phyloP scores from a whole-genome alignment of 306 rosid genomes.

The Luffa aegyptiaca region DNA sequence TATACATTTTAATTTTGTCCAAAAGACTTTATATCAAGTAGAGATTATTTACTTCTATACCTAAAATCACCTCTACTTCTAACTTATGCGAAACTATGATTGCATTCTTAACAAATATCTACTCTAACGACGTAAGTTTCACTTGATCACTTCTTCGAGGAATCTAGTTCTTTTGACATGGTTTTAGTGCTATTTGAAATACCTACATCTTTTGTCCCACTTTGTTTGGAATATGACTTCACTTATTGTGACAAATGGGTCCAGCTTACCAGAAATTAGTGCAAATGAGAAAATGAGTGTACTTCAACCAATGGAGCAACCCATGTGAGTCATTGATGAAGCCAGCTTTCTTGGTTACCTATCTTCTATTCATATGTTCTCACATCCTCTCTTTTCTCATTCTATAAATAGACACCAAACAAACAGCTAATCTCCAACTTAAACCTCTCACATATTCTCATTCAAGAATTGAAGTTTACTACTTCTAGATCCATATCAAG shows the following conservation, averaged over 20 bases:
- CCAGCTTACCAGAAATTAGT: not conserved
- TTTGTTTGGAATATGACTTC: not conserved
- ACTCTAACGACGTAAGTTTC: not conserved
- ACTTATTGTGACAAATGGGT: not conserved
- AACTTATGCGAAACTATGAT: not conserved
- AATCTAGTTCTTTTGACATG: not conserved
- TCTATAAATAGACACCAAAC: not conserved
- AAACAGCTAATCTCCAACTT: not conserved
- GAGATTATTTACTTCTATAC: no score
- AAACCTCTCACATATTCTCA: not conserved
- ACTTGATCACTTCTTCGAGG: not conserved
- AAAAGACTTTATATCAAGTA: no score
- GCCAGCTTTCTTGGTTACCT: not conserved
- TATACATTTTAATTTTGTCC: no score
- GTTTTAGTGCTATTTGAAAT: not conserved
- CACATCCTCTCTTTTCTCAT: not conserved
- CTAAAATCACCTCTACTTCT: not conserved
- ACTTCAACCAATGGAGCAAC: not conserved
- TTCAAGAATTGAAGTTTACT: not conserved
- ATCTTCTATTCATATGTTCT: not conserved
- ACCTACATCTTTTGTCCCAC: not conserved
- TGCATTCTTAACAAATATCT: not conserved
- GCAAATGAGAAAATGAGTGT: not conserved
- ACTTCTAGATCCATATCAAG: not conserved
- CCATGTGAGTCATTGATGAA: constrained; percentile 6